These are phyloP conservation scores for Huntiella bhutanensis DNA, from an alignment of 2,329 filamentous ascomycete species.

Conservation along the genomic window DNA sequence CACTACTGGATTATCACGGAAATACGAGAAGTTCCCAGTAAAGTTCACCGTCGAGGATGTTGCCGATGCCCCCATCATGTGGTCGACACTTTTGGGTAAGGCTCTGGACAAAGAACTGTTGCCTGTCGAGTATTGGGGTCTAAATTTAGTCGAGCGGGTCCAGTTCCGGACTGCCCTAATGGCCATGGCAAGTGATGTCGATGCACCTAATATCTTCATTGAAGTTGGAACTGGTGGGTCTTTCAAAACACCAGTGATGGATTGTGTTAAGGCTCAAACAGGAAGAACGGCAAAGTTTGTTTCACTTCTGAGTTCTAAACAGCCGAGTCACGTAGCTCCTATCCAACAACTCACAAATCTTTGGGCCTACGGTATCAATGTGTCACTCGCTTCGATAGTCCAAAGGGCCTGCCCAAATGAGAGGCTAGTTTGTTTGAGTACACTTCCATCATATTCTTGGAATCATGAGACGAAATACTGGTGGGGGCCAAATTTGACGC, in stretches of 20 bases:
- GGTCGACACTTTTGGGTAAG: slow-evolving; percentile 23
- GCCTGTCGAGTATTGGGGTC: slow-evolving; percentile 24
- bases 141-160: slow-evolving; percentile 27
- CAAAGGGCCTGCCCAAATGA: slow-evolving; percentile 4
- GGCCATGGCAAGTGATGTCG: slow-evolving; percentile 17
- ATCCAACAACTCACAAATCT: slow-evolving; percentile 19
- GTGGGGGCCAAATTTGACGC: slow-evolving; percentile 31
- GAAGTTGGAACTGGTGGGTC: slow-evolving; percentile 24
- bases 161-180: slow-evolving; percentile 24
- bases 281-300: slow-evolving; percentile 11
- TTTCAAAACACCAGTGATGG: slow-evolving; percentile 20
- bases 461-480: slow-evolving; percentile 33
- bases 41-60: neutral
- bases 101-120: slow-evolving; percentile 13
- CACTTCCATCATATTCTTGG: slow-evolving; percentile 35
- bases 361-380: slow-evolving; percentile 20
- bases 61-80: slow-evolving; percentile 17
- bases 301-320: slow-evolving; percentile 5
- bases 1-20: slow-evolving; percentile 1
- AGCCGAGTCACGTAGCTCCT: slow-evolving; percentile 14
- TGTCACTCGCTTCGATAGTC: slow-evolving; percentile 16
- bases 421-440: slow-evolving; percentile 19
- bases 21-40: neutral
- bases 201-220: slow-evolving; percentile 16
- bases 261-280: slow-evolving; percentile 17